Base-by-base conservation (phyloP, 805 yeast genomes). In the Saturnispora mendoncae region DNA sequence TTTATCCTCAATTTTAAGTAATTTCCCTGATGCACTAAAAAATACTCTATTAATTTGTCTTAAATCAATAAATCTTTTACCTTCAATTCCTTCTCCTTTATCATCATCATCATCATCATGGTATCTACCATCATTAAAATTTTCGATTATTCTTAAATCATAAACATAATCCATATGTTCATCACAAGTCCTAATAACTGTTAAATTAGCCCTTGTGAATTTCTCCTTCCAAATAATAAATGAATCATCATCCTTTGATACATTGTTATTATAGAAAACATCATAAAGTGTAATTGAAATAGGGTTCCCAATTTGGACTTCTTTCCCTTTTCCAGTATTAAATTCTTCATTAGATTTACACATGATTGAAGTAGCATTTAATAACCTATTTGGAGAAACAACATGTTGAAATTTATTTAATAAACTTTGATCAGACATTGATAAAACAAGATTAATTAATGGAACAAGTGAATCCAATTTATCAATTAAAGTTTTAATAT, bases 141-240 rank as follows among this genome's bases (percentile, higher is more conserved):
- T 71, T 50, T 84, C 88, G 4, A 52, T 53, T 2, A 83, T 64
- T 8, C 53, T 57, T 14, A 83, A 44, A 4, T 53, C 57, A 53
- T 79, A 80, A 9, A 52, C 39, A 51, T 58, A 79, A 5, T 51
- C 46, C 5, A 42, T n/a, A 1, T 34, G 36, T 12, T 38, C 31
- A 13, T 44, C 47, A 12, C 47, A 44, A 2, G 54, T 41, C 20
- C 73, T 54, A 41, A 52, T 50, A 3, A 82, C 50, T 27, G 58
- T 59, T 0, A 76, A 72, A 41, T 56, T 52, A 26, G 80, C 72
- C 42, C 75, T 68, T 14, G 85, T 78, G 58, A 66, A 72, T 37
- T 78, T 78, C 49, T 84, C 94, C 48, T 78, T 80, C 94, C 94
- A 84, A 2, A 74, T 66, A 2, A 83, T 68, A 40, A 72, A 69